A percentile compares a stretch with the other conserved stretches of the same genome.
phyloP scores from a whole-genome alignment of 225 moss, liverwort and hornwort genomes.

The Polytrichum commune region DNA sequence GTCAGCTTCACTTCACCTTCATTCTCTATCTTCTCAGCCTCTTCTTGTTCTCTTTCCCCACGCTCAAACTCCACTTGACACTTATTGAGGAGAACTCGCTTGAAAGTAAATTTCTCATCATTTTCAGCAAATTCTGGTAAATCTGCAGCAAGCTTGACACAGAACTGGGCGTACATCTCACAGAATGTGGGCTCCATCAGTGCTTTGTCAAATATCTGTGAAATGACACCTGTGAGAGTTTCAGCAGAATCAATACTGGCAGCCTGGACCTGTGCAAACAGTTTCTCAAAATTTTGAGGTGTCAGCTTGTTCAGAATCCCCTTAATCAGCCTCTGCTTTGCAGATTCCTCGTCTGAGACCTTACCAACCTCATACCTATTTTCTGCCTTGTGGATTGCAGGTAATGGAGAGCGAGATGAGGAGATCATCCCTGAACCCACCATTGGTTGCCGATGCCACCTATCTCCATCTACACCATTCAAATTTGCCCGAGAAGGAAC shows the following conservation, averaged over 20 bases:
- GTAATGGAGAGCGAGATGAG: conserved; percentile 82
- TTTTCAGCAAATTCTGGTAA: conserved; percentile 88
- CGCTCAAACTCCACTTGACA: conserved; percentile 98
- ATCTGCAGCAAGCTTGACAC: conserved; percentile 82
- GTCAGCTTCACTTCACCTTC: conserved; percentile 89
- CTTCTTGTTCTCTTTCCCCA: conserved; percentile 85
- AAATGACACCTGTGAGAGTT: conserved; percentile 92
- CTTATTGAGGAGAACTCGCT: conserved; percentile 89
- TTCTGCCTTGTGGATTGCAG: conserved; percentile 95
- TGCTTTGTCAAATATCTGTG: conserved; percentile 96
- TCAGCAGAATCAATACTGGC: conserved; percentile 87
- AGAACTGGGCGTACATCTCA: conserved; percentile 97
- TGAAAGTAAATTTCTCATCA: conserved; percentile 86
- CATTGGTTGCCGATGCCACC: conserved; percentile 85
- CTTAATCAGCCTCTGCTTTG: conserved; percentile 89
- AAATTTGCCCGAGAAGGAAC: conserved; percentile 57
- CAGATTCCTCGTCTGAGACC: conserved; percentile 81
- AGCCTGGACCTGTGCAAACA: conserved; percentile 85
- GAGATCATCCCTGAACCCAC: conserved; percentile 70
- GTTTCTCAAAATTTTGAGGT: conserved; percentile 96
- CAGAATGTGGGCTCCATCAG: conserved; percentile 97
- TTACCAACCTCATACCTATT: conserved; percentile 88
- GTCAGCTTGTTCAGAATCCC: conserved; percentile 94
- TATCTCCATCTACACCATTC: conserved; percentile 87
- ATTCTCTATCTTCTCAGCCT: conserved; percentile 89